phyloP scores from a whole-genome alignment of 2,329 filamentous ascomycete species.

The Aureobasidium namibiae region DNA sequence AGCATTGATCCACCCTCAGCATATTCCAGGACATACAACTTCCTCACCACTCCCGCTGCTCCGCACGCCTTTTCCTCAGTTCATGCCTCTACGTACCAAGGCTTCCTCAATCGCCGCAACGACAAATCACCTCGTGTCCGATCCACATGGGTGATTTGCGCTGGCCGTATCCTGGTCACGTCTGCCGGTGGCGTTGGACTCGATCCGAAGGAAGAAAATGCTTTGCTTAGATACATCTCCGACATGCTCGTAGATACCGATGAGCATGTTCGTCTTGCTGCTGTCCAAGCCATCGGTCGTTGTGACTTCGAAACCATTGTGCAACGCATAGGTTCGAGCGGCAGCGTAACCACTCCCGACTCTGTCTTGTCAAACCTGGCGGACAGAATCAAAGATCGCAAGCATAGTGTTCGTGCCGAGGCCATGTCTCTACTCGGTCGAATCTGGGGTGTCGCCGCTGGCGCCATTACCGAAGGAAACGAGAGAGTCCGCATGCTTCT shows the following conservation, averaged over 20 bases:
- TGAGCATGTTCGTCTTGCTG: slow-evolving; percentile 81
- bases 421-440: slow-evolving; percentile 77
- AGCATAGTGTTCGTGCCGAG: slow-evolving; percentile 69
- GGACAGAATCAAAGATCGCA: slow-evolving; percentile 82
- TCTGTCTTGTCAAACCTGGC: slow-evolving; percentile 76
- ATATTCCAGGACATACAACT: slow-evolving; percentile 43
- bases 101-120: slow-evolving; percentile 74
- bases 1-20: slow-evolving; percentile 33
- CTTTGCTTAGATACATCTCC: slow-evolving; percentile 60
- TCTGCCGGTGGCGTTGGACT: slow-evolving; percentile 85
- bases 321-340: slow-evolving; percentile 68
- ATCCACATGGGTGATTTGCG: slow-evolving; percentile 75
- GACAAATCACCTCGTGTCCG: slow-evolving; percentile 81
- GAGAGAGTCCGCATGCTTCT: slow-evolving; percentile 68
- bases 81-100: slow-evolving; percentile 69
- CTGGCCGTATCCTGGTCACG: slow-evolving; percentile 81
- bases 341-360: slow-evolving; percentile 64
- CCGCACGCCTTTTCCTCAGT: slow-evolving; percentile 84
- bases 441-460: slow-evolving; percentile 88
- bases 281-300: slow-evolving; percentile 73
- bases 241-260: slow-evolving; percentile 82
- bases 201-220: slow-evolving; percentile 70
- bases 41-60: slow-evolving; percentile 74
- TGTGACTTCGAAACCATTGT: slow-evolving; percentile 78
- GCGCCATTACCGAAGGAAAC: slow-evolving; percentile 76